Evolutionary conservation across 108 stramenopile genomes (phyloP).

Genomic region (Nitzschia sp.): DNA sequence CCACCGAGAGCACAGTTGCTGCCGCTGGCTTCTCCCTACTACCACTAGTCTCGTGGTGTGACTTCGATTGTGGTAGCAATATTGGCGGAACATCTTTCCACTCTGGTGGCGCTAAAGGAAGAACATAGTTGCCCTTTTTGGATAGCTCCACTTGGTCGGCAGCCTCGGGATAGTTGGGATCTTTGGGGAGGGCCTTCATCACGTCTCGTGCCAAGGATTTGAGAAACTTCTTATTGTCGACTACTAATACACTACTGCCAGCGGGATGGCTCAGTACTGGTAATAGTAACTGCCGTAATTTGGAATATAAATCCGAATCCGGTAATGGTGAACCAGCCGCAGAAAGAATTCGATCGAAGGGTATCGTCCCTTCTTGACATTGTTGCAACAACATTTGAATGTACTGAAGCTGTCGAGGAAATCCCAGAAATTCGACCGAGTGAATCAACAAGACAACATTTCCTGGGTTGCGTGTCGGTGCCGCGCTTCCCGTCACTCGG

Average conservation of each 20-base stretch:
- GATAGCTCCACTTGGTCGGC: constrained; percentile 7
- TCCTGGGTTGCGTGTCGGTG: constrained; percentile 47
- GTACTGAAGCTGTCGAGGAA: constrained; percentile 45
- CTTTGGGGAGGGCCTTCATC: constrained; percentile 11
- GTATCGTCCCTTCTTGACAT: constrained; percentile 14
- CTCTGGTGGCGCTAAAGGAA: constrained; percentile 4
- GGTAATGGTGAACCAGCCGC: not conserved
- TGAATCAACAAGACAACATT: constrained; percentile 44
- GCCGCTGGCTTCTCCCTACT: not conserved
- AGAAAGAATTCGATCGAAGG: not conserved
- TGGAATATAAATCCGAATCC: not conserved
- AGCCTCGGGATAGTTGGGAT: constrained; percentile 14
- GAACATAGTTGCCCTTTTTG: constrained; percentile 3
- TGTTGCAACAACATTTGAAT: constrained; percentile 33
- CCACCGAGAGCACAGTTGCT: not conserved
- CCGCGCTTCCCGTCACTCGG: constrained; percentile 21
- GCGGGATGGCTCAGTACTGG: too few relatives aligned
- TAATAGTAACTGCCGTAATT: not conserved
- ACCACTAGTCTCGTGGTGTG: not conserved
- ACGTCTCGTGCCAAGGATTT: constrained; percentile 9
- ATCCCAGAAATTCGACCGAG: constrained; percentile 14
- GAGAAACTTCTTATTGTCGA: not conserved
- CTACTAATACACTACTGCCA: not conserved
- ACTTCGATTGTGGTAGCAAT: too few relatives aligned
- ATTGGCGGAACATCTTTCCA: constrained; percentile 15